Conservation (phyloP, 2,329 filamentous ascomycete species). For the Biscogniauxia mediterranea region DNA sequence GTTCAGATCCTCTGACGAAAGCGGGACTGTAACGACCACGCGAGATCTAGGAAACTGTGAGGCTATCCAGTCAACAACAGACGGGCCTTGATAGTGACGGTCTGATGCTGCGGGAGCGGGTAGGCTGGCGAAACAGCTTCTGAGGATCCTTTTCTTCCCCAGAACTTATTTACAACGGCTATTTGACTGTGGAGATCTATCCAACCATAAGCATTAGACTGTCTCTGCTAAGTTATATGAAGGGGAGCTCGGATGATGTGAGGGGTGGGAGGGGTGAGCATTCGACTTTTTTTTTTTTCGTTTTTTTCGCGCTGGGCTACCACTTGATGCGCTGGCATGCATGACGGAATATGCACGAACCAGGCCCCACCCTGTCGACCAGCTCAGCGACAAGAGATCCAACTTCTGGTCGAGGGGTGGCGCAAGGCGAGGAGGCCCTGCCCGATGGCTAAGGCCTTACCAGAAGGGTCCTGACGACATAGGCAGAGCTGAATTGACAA, state of each 20-base stretch:
- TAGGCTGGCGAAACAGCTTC: slow-evolving; percentile 35
- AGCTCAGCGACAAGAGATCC: slow-evolving; percentile 39
- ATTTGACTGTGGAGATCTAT: slow-evolving; percentile 39
- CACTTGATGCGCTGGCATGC: slow-evolving; percentile 57
- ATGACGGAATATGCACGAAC: slow-evolving; percentile 58
- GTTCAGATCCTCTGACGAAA: slow-evolving; percentile 38
- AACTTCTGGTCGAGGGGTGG: slow-evolving; percentile 32
- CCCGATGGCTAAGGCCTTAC: slow-evolving; percentile 26
- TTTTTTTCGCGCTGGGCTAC: slow-evolving; percentile 43
- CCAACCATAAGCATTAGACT: slow-evolving; percentile 43
- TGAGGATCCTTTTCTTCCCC: slow-evolving; percentile 28
- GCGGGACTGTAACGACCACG: slow-evolving; percentile 31
- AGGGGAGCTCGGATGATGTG: slow-evolving; percentile 36
- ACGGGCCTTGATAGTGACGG: slow-evolving; percentile 23
- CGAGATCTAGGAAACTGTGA: slow-evolving; percentile 26
- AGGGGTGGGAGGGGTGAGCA: slow-evolving; percentile 33
- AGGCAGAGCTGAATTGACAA: slow-evolving; percentile 24
- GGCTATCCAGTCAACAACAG: slow-evolving; percentile 26
- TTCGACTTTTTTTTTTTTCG: slow-evolving; percentile 25
- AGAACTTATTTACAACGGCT: slow-evolving; percentile 31
- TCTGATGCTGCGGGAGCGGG: slow-evolving; percentile 28
- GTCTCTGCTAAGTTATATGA: slow-evolving; percentile 39
- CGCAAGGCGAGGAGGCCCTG: slow-evolving; percentile 31
- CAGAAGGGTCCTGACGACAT: slow-evolving; percentile 23
- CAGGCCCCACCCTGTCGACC: slow-evolving; percentile 44